Conservation (phyloP, 2,329 filamentous ascomycete species). For the Colletotrichum costaricense region DNA sequence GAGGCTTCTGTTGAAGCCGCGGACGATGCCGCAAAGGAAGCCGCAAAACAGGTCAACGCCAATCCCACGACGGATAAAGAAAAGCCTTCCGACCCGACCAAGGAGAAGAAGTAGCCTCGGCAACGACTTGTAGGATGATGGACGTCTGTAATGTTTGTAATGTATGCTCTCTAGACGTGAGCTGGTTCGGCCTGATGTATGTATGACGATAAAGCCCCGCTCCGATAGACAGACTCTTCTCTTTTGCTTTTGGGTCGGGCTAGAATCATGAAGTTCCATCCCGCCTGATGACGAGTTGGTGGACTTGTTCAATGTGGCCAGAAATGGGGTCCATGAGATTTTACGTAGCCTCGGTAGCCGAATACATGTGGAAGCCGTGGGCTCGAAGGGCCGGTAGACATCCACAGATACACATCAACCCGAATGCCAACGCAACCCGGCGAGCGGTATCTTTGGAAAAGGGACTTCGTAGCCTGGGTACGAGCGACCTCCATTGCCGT, state of each 20-base stretch:
- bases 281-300: not conserved
- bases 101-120: conserved; percentile 33
- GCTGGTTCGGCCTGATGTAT: conserved; percentile 19
- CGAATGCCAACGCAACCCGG: conserved; percentile 44
- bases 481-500: conserved; percentile 21
- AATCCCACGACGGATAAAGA: conserved; percentile 37
- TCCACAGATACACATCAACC: conserved; percentile 43
- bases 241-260: not conserved
- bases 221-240: conserved; percentile 29
- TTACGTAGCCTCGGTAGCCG: conserved; percentile 28
- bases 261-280: not conserved
- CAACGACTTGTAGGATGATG: not conserved
- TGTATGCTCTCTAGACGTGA: conserved; percentile 26
- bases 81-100: conserved; percentile 18
- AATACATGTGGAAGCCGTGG: conserved; percentile 31
- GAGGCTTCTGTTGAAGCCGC: conserved; percentile 37
- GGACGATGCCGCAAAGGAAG: conserved; percentile 33
- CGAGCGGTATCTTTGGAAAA: conserved; percentile 41
- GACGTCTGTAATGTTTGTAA: conserved; percentile 10
- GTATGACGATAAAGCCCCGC: conserved; percentile 3
- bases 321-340: no score
- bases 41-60: conserved; percentile 28
- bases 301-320: not conserved
- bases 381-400: conserved; percentile 35
- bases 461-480: conserved; percentile 29